These are phyloP conservation scores for Aspergillus latus DNA, from an alignment of 2,329 filamentous ascomycete genomes.

Conservation along the genomic window DNA sequence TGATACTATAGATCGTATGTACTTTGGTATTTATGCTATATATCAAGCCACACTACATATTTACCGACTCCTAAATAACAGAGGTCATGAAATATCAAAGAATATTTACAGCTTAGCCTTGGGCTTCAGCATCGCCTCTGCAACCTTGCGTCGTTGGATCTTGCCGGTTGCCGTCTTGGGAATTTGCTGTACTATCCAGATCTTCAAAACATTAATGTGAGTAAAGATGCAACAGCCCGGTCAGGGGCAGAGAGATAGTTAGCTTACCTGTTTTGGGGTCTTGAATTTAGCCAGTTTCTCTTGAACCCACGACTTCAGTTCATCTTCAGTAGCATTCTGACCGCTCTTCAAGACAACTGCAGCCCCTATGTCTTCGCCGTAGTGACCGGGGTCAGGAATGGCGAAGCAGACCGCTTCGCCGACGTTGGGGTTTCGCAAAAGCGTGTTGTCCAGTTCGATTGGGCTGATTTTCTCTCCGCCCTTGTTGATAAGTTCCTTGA, in stretches of 20 bases:
- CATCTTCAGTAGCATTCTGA: constrained; percentile 55
- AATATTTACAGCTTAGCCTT: constrained; percentile 52
- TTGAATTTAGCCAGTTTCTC: constrained; percentile 79
- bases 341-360: constrained; percentile 72
- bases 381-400: constrained; percentile 71
- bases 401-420: constrained; percentile 81
- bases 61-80: background rate
- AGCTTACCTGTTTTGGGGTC: constrained; percentile 71
- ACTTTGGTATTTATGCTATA: background rate
- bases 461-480: constrained; percentile 87
- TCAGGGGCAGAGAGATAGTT: background rate
- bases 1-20: background rate
- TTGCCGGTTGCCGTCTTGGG: constrained; percentile 92
- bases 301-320: constrained; percentile 67
- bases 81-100: background rate
- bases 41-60: background rate
- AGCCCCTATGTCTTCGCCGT: constrained; percentile 77
- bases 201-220: constrained; percentile 40
- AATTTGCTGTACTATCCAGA: constrained; percentile 81
- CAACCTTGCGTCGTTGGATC: constrained; percentile 82
- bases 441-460: constrained; percentile 80
- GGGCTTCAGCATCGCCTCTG: constrained; percentile 69
- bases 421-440: constrained; percentile 70
- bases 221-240: background rate
- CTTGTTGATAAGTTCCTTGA: constrained; percentile 90